Evolutionary conservation across 768 basidiomycete species (phyloP).

Genomic region (Scleroderma bovista): DNA sequence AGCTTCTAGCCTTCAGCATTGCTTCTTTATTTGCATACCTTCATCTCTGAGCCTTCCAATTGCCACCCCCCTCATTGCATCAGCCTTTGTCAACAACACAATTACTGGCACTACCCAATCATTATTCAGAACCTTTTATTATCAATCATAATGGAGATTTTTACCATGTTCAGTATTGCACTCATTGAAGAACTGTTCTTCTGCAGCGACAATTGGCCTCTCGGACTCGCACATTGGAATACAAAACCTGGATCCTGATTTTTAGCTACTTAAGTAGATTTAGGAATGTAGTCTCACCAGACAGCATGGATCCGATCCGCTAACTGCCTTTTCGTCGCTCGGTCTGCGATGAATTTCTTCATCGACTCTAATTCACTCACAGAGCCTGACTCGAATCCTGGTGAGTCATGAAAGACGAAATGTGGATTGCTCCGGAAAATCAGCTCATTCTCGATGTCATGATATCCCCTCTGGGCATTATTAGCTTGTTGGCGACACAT

Average conservation of each 20-base stretch:
- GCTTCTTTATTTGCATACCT: constrained; percentile 9
- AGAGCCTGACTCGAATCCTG: constrained; percentile 35
- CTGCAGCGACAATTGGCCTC: constrained; percentile 24
- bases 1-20: constrained; percentile 6
- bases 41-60: constrained; percentile 9
- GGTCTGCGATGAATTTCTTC: constrained; percentile 25
- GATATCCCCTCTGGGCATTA: constrained; percentile 17
- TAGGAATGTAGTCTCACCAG: constrained; percentile 19
- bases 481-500: not conserved
- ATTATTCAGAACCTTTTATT: not conserved
- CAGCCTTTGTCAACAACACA: constrained; percentile 35
- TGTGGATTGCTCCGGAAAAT: constrained; percentile 25
- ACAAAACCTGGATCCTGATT: constrained; percentile 32
- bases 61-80: constrained; percentile 21
- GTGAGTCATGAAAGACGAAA: constrained; percentile 40
- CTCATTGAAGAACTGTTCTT: constrained; percentile 28
- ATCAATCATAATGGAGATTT: not conserved
- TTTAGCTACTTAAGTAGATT: not conserved
- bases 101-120: constrained; percentile 32
- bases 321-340: constrained; percentile 12
- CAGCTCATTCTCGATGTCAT: constrained; percentile 29
- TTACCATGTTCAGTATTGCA: constrained; percentile 9
- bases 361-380: constrained; percentile 25
- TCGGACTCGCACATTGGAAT: constrained; percentile 22
- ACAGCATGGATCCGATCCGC: constrained; percentile 33